Evolutionary conservation across 176 grass and related monocot genomes (phyloP), one percentile per base, ranked within the genome.

Genomic region (Bromus sterilis): DNA sequence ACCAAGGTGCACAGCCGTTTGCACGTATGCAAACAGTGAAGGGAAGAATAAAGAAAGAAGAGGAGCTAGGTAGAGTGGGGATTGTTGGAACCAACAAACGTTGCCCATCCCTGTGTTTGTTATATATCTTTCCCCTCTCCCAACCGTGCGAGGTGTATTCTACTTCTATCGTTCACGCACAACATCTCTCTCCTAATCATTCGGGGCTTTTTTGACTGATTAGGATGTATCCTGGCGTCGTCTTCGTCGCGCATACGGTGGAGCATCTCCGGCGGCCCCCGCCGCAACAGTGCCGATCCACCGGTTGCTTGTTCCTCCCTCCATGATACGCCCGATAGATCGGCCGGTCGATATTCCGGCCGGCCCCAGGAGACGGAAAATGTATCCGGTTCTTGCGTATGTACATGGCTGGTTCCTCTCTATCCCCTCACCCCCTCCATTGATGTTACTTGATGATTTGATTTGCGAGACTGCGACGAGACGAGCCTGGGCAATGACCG

Each of bases 241-340:
- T 39, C 75, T 24, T 61, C 75, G 55, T 28, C 76, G 76, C 43
- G 76, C 57, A 42, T 77, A 55, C 44, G 28, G 39, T 5, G 56
- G 76, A 78, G 76, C 76, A 78, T 64, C 76, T 63, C 57, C 21
- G 5, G 76, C 39, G 76, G 58, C 36, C 56, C 76, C 76, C 76
- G 56, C 44, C 25, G 58, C 57, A 46, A 78, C 76, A 64, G 76
- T 63, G 57, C 39, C 26, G 48, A 53, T 53, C 48, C 48, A 53
- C 48, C 48, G 48, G 48, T 7, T 18, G 48, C 18, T 7, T 20
- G 48, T 6, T 21, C 15, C 46, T 49, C 16, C 2, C 48, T 53
- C 48, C 18, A 53, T 53, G 48, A 53, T 53, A 53, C 48, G 18
- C 48, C 46, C 46, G n/a, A 70, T 44, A 71, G 14, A 44, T 71